Evolutionary conservation across 768 basidiomycete genomes (phyloP).

Genomic region (Leucocoprinus leucothites): DNA sequence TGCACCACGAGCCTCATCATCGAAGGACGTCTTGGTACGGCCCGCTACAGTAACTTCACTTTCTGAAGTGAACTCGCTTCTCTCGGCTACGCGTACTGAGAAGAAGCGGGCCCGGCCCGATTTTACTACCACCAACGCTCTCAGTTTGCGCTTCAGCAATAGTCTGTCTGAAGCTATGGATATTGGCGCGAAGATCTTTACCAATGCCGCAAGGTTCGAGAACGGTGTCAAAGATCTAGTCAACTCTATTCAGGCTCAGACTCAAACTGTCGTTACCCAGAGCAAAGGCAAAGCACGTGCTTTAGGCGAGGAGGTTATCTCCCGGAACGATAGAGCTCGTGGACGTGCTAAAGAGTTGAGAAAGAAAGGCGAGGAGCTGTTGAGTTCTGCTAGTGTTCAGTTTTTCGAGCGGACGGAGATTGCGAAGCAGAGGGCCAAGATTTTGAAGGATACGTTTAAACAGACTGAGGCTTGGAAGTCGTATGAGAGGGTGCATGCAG

Average conservation of each 20-base stretch:
- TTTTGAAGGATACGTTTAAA: slow-evolving; percentile 35
- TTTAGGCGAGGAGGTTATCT: slow-evolving; percentile 40
- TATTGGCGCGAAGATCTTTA: slow-evolving; percentile 39
- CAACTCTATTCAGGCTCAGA: slow-evolving; percentile 47
- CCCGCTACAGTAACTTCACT: slow-evolving; percentile 18
- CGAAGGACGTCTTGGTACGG: slow-evolving; percentile 22
- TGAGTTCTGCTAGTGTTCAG: slow-evolving; percentile 39
- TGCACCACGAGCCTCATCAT: slow-evolving; percentile 18
- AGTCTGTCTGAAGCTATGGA: slow-evolving; percentile 50
- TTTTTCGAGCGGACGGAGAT: slow-evolving; percentile 37
- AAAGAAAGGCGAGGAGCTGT: slow-evolving; percentile 43
- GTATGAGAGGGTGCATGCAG: slow-evolving; percentile 19
- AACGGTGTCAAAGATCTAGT: slow-evolving; percentile 53
- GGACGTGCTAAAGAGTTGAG: slow-evolving; percentile 50
- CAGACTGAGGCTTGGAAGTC: slow-evolving; percentile 21
- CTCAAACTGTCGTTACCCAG: slow-evolving; percentile 39
- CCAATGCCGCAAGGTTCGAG: slow-evolving; percentile 37
- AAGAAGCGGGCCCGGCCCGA: slow-evolving; percentile 14
- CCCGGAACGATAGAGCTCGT: slow-evolving; percentile 50
- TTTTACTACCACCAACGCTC: slow-evolving; percentile 23
- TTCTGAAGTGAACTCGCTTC: slow-evolving; percentile 23
- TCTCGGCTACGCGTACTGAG: slow-evolving; percentile 14
- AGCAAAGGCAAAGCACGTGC: slow-evolving; percentile 46
- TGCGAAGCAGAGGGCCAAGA: slow-evolving; percentile 41
- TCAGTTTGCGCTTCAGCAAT: slow-evolving; percentile 39